phyloP scores from a whole-genome alignment of 2,329 filamentous ascomycete genomes.

The Magnaporthiopsis incrustans region DNA sequence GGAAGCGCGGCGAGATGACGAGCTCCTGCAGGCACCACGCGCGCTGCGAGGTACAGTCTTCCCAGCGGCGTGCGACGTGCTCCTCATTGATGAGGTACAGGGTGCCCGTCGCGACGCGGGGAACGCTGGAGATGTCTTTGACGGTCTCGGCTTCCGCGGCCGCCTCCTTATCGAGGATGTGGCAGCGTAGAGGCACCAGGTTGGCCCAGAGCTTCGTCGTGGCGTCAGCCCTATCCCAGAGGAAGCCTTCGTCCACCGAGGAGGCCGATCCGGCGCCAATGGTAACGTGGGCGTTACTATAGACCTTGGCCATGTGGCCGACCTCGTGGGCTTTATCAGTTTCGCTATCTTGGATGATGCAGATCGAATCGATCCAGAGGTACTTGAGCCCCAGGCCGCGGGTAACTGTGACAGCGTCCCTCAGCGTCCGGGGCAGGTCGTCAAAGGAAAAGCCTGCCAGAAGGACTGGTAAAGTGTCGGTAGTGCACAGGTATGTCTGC shows the following conservation, averaged over 20 bases:
- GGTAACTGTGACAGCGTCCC: neutral
- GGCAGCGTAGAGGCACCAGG: neutral
- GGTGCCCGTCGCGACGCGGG: neutral
- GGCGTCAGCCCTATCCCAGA: too few relatives aligned
- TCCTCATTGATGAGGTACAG: neutral
- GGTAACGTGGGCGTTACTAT: too few relatives aligned
- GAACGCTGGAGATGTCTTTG: neutral
- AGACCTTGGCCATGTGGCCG: too few relatives aligned
- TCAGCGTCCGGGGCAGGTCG: neutral
- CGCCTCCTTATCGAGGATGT: neutral
- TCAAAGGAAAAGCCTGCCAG: neutral
- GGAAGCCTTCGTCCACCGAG: too few relatives aligned
- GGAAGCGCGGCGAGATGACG: neutral
- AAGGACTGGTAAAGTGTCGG: neutral
- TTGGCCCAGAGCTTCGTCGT: neutral
- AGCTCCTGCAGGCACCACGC: neutral
- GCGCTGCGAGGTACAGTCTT: neutral
- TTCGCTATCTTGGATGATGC: neutral
- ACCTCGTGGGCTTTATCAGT: neutral
- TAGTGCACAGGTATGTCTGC: neutral
- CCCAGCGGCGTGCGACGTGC: neutral
- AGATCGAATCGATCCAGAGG: constrained; percentile 1
- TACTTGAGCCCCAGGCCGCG: neutral
- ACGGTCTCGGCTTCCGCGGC: neutral
- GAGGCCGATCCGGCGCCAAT: too few relatives aligned